These are phyloP conservation scores for Saccharomycopsis capsularis DNA, from an alignment of 805 yeast species.

Conservation along the genomic window DNA sequence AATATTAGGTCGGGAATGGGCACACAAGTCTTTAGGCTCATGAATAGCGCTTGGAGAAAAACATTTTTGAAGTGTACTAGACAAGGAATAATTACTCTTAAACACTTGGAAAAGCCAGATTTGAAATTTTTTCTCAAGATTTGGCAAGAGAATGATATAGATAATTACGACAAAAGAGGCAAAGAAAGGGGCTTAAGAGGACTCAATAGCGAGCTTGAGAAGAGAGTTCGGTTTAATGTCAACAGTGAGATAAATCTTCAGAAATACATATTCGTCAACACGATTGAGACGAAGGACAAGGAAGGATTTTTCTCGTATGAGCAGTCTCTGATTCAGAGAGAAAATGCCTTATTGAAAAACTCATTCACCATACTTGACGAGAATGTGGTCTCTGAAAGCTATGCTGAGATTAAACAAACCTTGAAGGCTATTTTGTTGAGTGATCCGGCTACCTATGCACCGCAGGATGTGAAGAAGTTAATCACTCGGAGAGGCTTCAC, in stretches of 20 bases:
- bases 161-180: conserved; percentile 32
- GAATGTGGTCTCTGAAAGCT: neutral
- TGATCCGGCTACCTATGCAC: conserved; percentile 39
- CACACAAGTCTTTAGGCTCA: conserved; percentile 42
- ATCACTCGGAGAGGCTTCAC: conserved; percentile 42
- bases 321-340: conserved; percentile 67
- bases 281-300: conserved; percentile 17
- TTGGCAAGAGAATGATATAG: conserved; percentile 45
- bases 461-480: conserved; percentile 39
- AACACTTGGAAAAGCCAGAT: conserved; percentile 46
- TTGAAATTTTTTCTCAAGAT: conserved; percentile 45
- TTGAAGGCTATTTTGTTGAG: conserved; percentile 51
- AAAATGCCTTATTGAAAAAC: conserved; percentile 29
- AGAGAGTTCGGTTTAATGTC: neutral
- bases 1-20: conserved; percentile 58
- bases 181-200: conserved; percentile 22
- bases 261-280: conserved; percentile 37
- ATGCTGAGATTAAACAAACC: neutral
- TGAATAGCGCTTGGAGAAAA: conserved; percentile 59
- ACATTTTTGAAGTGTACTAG: conserved; percentile 54
- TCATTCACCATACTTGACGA: conserved; percentile 4
- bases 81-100: conserved; percentile 42
- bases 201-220: neutral
- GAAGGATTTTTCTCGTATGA: conserved; percentile 41
- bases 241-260: conserved; percentile 31